phyloP scores from a whole-genome alignment of 331 rosid species.

The Spiraea crenata region DNA sequence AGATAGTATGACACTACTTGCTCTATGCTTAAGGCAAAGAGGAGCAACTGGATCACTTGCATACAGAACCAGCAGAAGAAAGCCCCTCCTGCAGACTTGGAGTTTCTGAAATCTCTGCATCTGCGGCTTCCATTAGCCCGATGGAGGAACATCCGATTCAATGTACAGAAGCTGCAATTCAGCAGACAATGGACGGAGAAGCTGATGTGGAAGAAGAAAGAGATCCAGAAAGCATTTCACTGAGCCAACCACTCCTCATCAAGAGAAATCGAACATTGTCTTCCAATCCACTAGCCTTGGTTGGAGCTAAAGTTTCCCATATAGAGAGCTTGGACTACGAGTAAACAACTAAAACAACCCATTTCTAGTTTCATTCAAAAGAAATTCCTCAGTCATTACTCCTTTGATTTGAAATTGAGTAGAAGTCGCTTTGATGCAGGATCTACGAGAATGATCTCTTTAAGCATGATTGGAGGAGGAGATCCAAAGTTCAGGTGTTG shows the following conservation, averaged over 20 bases:
- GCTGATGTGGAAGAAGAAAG: conserved; percentile 45
- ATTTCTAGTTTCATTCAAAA: not conserved
- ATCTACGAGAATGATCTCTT: conserved; percentile 88
- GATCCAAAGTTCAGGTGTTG: conserved; percentile 69
- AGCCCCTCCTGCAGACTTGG: no score
- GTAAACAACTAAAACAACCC: conserved; percentile 28
- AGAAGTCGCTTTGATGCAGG: conserved; percentile 46
- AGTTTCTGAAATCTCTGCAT: not conserved
- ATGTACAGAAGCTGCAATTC: conserved; percentile 24
- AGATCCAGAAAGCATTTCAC: conserved; percentile 67
- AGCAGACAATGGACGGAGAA: conserved; percentile 38
- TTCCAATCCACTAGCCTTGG: conserved; percentile 69
- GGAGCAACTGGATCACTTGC: no score
- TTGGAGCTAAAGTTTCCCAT: conserved; percentile 77
- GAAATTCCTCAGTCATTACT: not conserved
- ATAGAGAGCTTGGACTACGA: conserved; percentile 93
- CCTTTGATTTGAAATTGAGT: not conserved
- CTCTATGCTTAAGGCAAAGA: not conserved
- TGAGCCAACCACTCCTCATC: conserved; percentile 58
- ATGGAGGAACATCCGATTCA: conserved; percentile 46
- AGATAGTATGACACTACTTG: not conserved
- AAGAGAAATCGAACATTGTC: conserved; percentile 68
- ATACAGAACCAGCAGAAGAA: no score
- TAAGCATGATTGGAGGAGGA: conserved; percentile 92
- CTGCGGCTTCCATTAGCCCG: conserved; percentile 17